Evolutionary conservation across 164 flowering plant species (phyloP).

Genomic region (Umbellularia californica): DNA sequence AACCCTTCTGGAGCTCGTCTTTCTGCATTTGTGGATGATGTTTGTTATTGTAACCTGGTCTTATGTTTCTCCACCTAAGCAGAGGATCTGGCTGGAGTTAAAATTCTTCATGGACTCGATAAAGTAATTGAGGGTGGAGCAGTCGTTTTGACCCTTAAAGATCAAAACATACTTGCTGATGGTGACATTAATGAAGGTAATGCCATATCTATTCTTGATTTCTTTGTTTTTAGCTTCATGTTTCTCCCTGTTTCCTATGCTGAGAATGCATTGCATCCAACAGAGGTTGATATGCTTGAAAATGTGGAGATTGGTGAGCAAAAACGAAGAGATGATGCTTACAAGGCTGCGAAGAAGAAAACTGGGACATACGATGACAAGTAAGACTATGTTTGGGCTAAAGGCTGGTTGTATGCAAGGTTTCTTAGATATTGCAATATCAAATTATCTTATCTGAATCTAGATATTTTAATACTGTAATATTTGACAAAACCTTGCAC

Average conservation of each 20-base stretch:
- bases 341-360: slow-evolving; percentile 83
- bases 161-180: slow-evolving; percentile 82
- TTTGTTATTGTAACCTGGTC: slow-evolving; percentile 3
- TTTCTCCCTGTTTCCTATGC: slow-evolving; percentile 12
- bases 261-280: slow-evolving; percentile 19
- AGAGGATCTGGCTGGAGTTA: slow-evolving; percentile 80
- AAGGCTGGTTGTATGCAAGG: neutral
- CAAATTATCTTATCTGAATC: too few relatives aligned
- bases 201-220: neutral
- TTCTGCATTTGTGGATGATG: too few relatives aligned
- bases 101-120: slow-evolving; percentile 93
- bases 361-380: slow-evolving; percentile 75
- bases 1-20: too few relatives aligned
- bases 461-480: too few relatives aligned
- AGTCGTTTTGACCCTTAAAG: slow-evolving; percentile 97
- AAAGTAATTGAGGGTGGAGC: slow-evolving; percentile 98
- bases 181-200: slow-evolving; percentile 84
- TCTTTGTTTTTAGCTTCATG: neutral
- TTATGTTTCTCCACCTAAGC: slow-evolving; percentile 6
- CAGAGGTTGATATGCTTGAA: slow-evolving; percentile 95
- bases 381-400: slow-evolving; percentile 40
- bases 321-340: slow-evolving; percentile 81
- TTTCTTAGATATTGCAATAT: neutral
- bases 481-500: neutral
- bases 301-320: slow-evolving; percentile 98